A percentile compares a stretch with the other conserved stretches of the same genome.
These are phyloP conservation scores for Coelastrella sp. DNA, from an alignment of 139 green algal genomes.

Conservation along the genomic window DNA sequence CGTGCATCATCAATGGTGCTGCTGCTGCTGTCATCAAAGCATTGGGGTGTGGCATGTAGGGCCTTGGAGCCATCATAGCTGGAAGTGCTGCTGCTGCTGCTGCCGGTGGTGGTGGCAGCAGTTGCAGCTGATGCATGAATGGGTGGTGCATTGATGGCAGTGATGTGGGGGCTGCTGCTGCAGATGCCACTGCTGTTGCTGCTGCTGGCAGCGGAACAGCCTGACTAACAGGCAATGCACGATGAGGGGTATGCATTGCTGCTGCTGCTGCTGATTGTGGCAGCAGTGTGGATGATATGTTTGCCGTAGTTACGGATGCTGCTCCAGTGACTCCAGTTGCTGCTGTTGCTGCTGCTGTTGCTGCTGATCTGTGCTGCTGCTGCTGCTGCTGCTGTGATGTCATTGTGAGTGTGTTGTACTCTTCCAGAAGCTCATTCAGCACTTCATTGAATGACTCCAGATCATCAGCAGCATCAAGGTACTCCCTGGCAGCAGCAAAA, in stretches of 20 bases:
- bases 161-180: background rate
- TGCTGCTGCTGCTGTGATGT: background rate
- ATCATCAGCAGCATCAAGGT: constrained; percentile 19
- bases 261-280: constrained; percentile 7
- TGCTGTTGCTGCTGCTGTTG: background rate
- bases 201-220: background rate
- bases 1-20: background rate
- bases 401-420: background rate
- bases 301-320: no score
- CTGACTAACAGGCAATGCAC: no score
- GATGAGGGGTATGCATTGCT: no score
- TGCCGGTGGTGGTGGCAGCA: background rate
- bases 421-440: background rate
- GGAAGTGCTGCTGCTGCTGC: no score
- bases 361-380: background rate
- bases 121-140: background rate
- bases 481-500: background rate
- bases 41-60: background rate
- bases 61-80: no score
- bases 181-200: background rate
- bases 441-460: background rate
- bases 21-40: background rate
- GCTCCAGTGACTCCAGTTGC: no score
- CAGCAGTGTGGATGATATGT: no score
- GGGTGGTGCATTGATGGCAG: no score